Percentiles rank a stretch among this genome's conserved stretches.
These are phyloP conservation scores for Polyrhizophydium stewartii DNA, from an alignment of 371 early-diverging fungal genomes.

Conservation along the genomic window DNA sequence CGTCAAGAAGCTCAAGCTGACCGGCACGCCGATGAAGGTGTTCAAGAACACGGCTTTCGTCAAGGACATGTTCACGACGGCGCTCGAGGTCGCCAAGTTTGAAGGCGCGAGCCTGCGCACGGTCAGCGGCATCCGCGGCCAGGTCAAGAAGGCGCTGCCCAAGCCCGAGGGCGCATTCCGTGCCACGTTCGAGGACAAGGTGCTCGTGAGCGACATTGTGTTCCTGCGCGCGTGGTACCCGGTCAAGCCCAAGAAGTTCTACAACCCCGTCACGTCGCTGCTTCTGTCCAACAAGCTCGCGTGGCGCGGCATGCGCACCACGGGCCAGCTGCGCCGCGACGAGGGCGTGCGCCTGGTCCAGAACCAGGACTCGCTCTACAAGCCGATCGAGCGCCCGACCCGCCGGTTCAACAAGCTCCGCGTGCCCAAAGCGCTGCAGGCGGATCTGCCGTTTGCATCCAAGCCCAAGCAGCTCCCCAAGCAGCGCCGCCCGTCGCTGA, in stretches of 20 bases:
- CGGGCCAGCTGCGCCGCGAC: slow-evolving; percentile 85
- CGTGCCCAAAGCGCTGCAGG: slow-evolving; percentile 77
- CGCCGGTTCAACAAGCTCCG: slow-evolving; percentile 79
- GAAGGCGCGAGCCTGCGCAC: slow-evolving; percentile 95
- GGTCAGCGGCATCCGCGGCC: slow-evolving; percentile 97
- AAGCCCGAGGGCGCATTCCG: slow-evolving; percentile 95
- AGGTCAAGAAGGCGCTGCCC: slow-evolving; percentile 88
- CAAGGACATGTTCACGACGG: slow-evolving; percentile 98
- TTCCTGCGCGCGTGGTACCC: slow-evolving; percentile 97
- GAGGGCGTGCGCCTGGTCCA: slow-evolving; percentile 59
- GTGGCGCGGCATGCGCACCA: slow-evolving; percentile 90
- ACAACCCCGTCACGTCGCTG: slow-evolving; percentile 91
- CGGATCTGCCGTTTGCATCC: slow-evolving; percentile 84
- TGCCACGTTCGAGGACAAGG: slow-evolving; percentile 98
- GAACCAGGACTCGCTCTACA: slow-evolving; percentile 80
- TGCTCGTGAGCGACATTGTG: slow-evolving; percentile 96
- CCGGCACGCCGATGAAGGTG: slow-evolving; percentile 92
- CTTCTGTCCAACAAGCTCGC: slow-evolving; percentile 50
- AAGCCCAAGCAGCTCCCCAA: slow-evolving; percentile 71
- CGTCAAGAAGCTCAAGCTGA: slow-evolving; percentile 98
- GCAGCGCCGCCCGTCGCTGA: slow-evolving; percentile 42
- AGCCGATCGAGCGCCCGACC: slow-evolving; percentile 75
- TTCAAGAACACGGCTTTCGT: slow-evolving; percentile 98
- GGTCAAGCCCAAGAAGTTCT: slow-evolving; percentile 87
- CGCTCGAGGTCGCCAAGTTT: slow-evolving; percentile 98